Evolutionary conservation across 257 asterid species (phyloP).

Genomic region (Sherardia arvensis): DNA sequence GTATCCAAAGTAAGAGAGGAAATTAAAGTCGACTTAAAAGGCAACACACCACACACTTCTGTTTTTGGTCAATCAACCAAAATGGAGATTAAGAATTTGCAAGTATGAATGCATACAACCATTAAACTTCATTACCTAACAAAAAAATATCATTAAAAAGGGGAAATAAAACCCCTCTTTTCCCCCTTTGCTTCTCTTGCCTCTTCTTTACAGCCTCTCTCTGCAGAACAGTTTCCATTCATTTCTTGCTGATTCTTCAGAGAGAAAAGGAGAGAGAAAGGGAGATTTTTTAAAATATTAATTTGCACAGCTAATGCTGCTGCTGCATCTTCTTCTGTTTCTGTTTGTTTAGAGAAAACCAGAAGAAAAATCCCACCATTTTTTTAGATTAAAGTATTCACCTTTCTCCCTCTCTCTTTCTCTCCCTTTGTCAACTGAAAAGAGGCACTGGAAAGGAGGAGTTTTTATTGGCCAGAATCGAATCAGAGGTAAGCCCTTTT

Average conservation of each 20-base stretch:
- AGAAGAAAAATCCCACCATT: constrained; percentile 6
- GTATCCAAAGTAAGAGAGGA: neutral
- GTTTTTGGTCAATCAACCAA: neutral
- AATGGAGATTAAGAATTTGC: neutral
- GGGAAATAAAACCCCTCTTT: neutral
- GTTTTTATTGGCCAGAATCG: constrained; percentile 20
- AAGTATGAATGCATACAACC: neutral
- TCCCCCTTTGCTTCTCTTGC: neutral
- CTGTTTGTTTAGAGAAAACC: constrained; percentile 12
- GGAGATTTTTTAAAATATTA: too few relatives aligned
- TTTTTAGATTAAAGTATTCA: neutral
- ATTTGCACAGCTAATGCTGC: constrained; percentile 7
- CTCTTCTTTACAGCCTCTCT: neutral
- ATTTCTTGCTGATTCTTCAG: neutral
- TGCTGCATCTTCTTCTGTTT: neutral
- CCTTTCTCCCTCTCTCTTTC: constrained; percentile 11
- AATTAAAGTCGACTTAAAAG: neutral
- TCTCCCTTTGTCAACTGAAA: constrained; percentile 41
- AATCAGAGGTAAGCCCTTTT: constrained; percentile 17
- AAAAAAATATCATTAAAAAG: neutral
- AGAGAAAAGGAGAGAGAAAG: neutral
- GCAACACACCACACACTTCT: neutral
- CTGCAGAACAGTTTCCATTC: neutral
- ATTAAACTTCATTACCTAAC: neutral
- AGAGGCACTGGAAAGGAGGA: neutral